Evolutionary conservation across 345 rosid genomes (phyloP).

Genomic region (Acer negundo): DNA sequence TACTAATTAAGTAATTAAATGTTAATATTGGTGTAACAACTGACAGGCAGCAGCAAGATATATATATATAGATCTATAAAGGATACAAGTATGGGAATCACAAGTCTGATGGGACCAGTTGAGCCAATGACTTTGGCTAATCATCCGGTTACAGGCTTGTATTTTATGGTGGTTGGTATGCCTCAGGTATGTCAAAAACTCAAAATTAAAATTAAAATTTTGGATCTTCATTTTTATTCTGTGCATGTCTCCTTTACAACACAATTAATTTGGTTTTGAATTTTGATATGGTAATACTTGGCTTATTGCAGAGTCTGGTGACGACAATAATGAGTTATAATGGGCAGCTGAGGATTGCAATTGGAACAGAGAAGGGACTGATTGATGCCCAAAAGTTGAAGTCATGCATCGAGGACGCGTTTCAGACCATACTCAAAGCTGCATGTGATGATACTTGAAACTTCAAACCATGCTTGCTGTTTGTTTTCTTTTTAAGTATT

Average conservation of each 20-base stretch:
- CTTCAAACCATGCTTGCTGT: no score
- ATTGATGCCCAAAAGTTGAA: conserved; percentile 31
- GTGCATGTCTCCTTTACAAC: no score
- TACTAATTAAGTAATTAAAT: no score
- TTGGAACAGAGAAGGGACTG: conserved; percentile 36
- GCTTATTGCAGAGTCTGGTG: conserved; percentile 29
- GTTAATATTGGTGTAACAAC: background rate
- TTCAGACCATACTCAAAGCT: conserved; percentile 31
- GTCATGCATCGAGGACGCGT: conserved; percentile 26
- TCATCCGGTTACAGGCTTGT: conserved; percentile 41
- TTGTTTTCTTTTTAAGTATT: no score
- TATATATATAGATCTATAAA: conserved; percentile 21
- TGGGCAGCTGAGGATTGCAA: conserved; percentile 31
- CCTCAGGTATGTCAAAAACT: conserved; percentile 34
- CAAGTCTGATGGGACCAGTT: conserved; percentile 45
- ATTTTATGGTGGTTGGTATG: conserved; percentile 29
- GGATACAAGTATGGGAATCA: conserved; percentile 36
- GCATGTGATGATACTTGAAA: background rate
- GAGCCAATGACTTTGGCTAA: conserved; percentile 37
- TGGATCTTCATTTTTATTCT: no score
- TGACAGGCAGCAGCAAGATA: conserved; percentile 26
- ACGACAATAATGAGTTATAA: conserved; percentile 37
- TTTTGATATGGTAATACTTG: no score
- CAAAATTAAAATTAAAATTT: background rate
- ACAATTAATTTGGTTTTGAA: no score